Percentiles rank a stretch among this genome's conserved stretches.
phyloP scores from a whole-genome alignment of 805 yeast species.

The Wickerhamiella australiensis region DNA sequence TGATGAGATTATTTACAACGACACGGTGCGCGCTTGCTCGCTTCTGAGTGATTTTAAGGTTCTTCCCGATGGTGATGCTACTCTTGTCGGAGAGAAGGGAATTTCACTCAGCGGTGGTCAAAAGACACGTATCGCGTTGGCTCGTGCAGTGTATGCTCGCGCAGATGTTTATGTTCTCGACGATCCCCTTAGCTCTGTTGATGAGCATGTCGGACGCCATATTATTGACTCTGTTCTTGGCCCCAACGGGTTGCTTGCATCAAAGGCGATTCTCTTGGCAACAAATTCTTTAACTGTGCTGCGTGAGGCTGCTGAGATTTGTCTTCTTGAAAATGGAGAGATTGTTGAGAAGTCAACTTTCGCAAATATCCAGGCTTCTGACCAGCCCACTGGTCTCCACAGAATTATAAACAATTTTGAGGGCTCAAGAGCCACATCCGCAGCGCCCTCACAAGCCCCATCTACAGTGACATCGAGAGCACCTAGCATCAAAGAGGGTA shows the following conservation, averaged over 20 bases:
- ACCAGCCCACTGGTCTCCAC: background rate
- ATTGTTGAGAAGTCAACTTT: constrained; percentile 31
- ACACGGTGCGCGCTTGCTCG: constrained; percentile 54
- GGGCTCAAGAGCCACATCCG: background rate
- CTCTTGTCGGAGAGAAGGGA: constrained; percentile 80
- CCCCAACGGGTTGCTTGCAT: constrained; percentile 57
- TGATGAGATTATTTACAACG: constrained; percentile 40
- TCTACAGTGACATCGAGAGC: background rate
- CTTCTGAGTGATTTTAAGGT: constrained; percentile 50
- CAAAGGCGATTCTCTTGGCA: constrained; percentile 68
- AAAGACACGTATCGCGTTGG: constrained; percentile 68
- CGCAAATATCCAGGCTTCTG: constrained; percentile 19
- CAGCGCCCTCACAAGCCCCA: background rate
- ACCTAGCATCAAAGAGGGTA: background rate
- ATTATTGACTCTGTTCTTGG: constrained; percentile 70
- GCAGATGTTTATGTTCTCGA: constrained; percentile 59
- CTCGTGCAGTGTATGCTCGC: constrained; percentile 64
- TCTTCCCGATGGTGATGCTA: constrained; percentile 61
- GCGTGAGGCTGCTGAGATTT: constrained; percentile 56
- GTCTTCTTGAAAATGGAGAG: constrained; percentile 46
- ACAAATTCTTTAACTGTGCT: constrained; percentile 80
- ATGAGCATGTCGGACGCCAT: constrained; percentile 74
- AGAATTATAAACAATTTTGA: constrained; percentile 1
- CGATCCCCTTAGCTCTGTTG: constrained; percentile 76
- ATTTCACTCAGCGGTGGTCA: constrained; percentile 83